Percentiles rank a stretch among this genome's conserved stretches.
phyloP scores from a whole-genome alignment of 371 early-diverging fungal genomes.

The Blastocladiella emersonii region DNA sequence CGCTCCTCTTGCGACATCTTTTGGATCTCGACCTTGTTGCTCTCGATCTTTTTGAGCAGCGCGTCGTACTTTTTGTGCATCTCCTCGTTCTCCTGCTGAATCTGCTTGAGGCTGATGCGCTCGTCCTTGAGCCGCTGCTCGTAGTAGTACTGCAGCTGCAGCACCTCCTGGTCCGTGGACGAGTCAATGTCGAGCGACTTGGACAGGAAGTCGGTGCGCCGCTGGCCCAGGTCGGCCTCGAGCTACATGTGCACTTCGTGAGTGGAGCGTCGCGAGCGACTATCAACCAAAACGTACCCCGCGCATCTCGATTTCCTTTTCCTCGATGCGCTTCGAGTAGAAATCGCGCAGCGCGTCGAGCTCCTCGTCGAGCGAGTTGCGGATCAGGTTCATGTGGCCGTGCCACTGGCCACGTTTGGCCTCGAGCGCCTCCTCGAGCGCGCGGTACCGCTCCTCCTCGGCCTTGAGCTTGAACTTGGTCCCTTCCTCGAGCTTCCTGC shows the following conservation, averaged over 20 bases:
- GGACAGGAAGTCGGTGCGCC: slow-evolving; percentile 2
- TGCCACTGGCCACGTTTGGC: slow-evolving; percentile 31
- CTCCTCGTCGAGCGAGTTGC: slow-evolving; percentile 28
- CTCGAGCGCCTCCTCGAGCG: slow-evolving; percentile 21
- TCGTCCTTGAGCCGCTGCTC: slow-evolving; percentile 37
- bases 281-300: slow-evolving; percentile 1
- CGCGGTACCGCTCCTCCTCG: slow-evolving; percentile 37
- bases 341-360: slow-evolving; percentile 13
- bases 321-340: slow-evolving; percentile 8
- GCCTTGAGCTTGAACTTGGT: slow-evolving; percentile 30
- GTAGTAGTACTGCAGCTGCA: slow-evolving; percentile 18
- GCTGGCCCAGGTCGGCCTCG: background rate
- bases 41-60: slow-evolving; percentile 33
- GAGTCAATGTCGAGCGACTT: slow-evolving; percentile 8
- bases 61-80: slow-evolving; percentile 41
- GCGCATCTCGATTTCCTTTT: slow-evolving; percentile 8
- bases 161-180: slow-evolving; percentile 9
- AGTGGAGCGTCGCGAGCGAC: too few species aligned
- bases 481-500: slow-evolving; percentile 23
- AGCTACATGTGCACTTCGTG: background rate
- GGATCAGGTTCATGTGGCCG: slow-evolving; percentile 25
- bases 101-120: slow-evolving; percentile 26
- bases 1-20: slow-evolving; percentile 36
- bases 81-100: slow-evolving; percentile 40
- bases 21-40: slow-evolving; percentile 34